Conservation (phyloP, 768 basidiomycete genomes). For the Suillus cothurnatus region DNA sequence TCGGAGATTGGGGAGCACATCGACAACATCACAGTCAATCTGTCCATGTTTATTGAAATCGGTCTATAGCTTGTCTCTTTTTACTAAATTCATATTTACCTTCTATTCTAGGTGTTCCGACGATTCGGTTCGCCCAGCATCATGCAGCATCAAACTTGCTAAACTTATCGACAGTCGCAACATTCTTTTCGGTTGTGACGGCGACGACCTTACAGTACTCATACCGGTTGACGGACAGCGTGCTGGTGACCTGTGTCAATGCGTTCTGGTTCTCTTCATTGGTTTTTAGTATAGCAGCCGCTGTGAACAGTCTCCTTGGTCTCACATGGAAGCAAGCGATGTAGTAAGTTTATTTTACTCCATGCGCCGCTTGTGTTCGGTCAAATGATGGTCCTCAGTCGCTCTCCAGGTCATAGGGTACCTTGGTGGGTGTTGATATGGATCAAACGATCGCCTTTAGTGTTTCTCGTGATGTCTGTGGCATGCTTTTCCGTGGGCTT, state of each 20-base stretch:
- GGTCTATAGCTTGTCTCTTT: conserved; percentile 29
- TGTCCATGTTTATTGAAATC: conserved; percentile 55
- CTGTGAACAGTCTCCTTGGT: conserved; percentile 54
- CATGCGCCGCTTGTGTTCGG: conserved; percentile 10
- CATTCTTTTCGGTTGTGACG: conserved; percentile 57
- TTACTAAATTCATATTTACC: background rate
- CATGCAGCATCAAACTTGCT: conserved; percentile 51
- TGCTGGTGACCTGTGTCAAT: conserved; percentile 46
- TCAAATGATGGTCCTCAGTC: conserved; percentile 36
- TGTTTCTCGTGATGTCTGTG: conserved; percentile 83
- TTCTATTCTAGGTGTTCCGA: conserved; percentile 46
- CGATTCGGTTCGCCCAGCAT: conserved; percentile 56
- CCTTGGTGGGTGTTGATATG: conserved; percentile 71
- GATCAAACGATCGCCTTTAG: conserved; percentile 83
- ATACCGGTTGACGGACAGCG: conserved; percentile 34
- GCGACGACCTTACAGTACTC: conserved; percentile 54
- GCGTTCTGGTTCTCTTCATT: conserved; percentile 57
- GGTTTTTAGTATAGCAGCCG: conserved; percentile 57
- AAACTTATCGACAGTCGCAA: conserved; percentile 55
- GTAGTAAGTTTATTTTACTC: conserved; percentile 42
- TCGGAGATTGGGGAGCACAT: conserved; percentile 56
- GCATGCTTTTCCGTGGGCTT: conserved; percentile 82
- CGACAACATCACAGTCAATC: conserved; percentile 50
- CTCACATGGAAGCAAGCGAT: conserved; percentile 60
- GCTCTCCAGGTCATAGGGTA: conserved; percentile 55